phyloP scores from a whole-genome alignment of 371 early-diverging fungal species.

The Homolaphlyctis polyrhiza region DNA sequence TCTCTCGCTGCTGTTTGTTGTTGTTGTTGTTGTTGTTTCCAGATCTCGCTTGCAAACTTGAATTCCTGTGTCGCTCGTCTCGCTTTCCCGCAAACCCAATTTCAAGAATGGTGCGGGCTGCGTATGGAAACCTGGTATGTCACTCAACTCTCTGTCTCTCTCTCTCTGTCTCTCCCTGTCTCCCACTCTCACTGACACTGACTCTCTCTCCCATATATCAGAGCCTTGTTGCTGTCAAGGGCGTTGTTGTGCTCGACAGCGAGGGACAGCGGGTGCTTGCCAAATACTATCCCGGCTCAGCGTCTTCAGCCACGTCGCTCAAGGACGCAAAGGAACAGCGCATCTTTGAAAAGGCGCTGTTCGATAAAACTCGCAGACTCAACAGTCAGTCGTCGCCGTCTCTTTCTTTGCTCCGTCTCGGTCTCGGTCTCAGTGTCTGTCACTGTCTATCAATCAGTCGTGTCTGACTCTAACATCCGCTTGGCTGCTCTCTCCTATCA shows the following conservation, averaged over 20 bases:
- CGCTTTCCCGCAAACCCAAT: no score
- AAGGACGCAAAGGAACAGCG: conserved; percentile 79
- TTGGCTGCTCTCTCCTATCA: no score
- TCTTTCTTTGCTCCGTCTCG: no score
- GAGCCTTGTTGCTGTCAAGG: conserved; percentile 72
- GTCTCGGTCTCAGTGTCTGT: background rate
- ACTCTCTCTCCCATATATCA: no score
- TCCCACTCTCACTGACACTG: background rate
- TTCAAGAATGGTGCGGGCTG: background rate
- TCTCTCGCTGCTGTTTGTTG: no score
- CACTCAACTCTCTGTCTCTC: background rate
- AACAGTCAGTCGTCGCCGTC: conserved; percentile 2
- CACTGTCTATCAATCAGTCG: background rate
- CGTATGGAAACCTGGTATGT: background rate
- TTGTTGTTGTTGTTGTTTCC: no score
- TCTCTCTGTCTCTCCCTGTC: background rate
- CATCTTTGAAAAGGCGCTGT: conserved; percentile 86
- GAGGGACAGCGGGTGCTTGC: conserved; percentile 85
- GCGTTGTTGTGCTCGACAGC: conserved; percentile 84
- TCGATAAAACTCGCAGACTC: conserved; percentile 70
- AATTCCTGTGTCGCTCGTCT: no score
- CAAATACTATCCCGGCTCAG: conserved; percentile 78
- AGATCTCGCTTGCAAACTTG: no score
- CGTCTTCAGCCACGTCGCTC: conserved; percentile 31
- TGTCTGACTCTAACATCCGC: no score